A percentile compares a stretch with the other conserved stretches of the same genome.
Conservation (phyloP, 2,329 filamentous ascomycete species). For the Sclerotinia subarctica region DNA sequence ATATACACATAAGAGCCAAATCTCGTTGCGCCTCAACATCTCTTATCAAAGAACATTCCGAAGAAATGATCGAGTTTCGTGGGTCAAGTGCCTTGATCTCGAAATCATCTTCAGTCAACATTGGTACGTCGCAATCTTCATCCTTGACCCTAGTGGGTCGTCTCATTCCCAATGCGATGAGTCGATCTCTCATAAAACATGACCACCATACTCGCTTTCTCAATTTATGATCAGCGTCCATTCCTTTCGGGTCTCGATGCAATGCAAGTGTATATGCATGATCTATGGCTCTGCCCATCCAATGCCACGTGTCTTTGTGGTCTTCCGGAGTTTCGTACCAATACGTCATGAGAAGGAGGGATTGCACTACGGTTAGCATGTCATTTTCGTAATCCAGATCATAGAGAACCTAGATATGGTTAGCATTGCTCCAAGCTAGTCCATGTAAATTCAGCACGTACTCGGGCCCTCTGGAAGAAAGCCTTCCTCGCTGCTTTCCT, state of each 20-base stretch:
- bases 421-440: constrained; percentile 22
- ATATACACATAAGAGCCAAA: constrained; percentile 83
- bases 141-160: constrained; percentile 89
- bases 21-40: constrained; percentile 72
- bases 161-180: constrained; percentile 91
- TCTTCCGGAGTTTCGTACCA: constrained; percentile 98
- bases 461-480: constrained; percentile 85
- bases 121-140: constrained; percentile 89
- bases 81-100: constrained; percentile 69
- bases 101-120: constrained; percentile 82
- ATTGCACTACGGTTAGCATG: constrained; percentile 83
- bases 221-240: constrained; percentile 74
- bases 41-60: constrained; percentile 67
- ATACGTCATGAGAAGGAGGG: constrained; percentile 87
- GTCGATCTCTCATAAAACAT: constrained; percentile 89
- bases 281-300: constrained; percentile 95
- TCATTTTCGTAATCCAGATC: constrained; percentile 95
- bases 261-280: constrained; percentile 90
- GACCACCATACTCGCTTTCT: constrained; percentile 99
- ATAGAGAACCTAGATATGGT: constrained; percentile 65
- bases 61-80: constrained; percentile 63
- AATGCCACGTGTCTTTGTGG: constrained; percentile 97
- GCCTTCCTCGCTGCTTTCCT: constrained; percentile 80
- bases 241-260: constrained; percentile 78
- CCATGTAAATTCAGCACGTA: constrained; percentile 45